These are phyloP conservation scores for Stipa capillata DNA, from an alignment of 176 grass and related monocot species.

Conservation along the genomic window DNA sequence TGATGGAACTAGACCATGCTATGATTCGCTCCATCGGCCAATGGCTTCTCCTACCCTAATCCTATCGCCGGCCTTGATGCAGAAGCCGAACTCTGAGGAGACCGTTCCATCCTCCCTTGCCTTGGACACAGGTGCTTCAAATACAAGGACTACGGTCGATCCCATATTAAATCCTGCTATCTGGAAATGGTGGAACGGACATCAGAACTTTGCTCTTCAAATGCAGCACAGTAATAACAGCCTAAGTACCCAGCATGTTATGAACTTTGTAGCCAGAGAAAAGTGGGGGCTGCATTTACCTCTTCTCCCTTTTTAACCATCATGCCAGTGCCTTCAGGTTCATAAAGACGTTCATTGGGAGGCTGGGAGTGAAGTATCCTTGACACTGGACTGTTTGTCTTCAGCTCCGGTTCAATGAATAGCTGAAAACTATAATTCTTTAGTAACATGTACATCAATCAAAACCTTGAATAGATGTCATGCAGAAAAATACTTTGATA, in stretches of 20 bases:
- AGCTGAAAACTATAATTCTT: constrained; percentile 24
- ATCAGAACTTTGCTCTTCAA: background rate
- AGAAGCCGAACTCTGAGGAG: constrained; percentile 52
- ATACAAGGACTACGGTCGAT: constrained; percentile 71
- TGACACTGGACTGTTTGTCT: constrained; percentile 37
- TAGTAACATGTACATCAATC: background rate
- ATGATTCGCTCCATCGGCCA: constrained; percentile 49
- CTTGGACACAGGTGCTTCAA: constrained; percentile 67
- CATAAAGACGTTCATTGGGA: constrained; percentile 41
- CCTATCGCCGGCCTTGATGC: constrained; percentile 49
- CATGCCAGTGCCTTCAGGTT: constrained; percentile 42
- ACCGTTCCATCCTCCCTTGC: constrained; percentile 2
- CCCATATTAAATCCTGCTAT: constrained; percentile 79
- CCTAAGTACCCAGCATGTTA: background rate
- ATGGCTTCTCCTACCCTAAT: constrained; percentile 73
- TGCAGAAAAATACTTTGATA: constrained; percentile 44
- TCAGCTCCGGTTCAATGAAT: constrained; percentile 54
- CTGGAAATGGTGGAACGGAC: constrained; percentile 11
- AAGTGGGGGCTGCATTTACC: background rate
- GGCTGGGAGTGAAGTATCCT: constrained; percentile 23
- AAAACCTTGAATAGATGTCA: background rate
- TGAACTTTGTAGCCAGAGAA: background rate
- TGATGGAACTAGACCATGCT: background rate
- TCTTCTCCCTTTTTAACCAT: constrained; percentile 49
- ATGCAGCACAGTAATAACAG: background rate